A percentile compares a stretch with the other conserved stretches of the same genome.
phyloP scores from a whole-genome alignment of 495 filamentous ascomycete genomes.

The Hamigera avellanea region DNA sequence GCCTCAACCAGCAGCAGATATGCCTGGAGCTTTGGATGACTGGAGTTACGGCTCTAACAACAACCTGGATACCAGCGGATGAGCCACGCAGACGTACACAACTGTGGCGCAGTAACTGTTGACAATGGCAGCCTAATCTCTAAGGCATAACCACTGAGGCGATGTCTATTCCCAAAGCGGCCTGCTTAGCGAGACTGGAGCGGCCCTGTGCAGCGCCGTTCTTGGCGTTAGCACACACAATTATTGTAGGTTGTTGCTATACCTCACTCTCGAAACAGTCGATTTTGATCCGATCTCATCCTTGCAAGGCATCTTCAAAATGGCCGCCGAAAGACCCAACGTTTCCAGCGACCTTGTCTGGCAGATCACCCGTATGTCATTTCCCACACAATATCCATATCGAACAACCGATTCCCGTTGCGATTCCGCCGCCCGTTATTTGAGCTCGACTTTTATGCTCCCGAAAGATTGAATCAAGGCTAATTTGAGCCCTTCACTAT shows the following conservation, averaged over 20 bases:
- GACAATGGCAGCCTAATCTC: constrained; percentile 3
- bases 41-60: not conserved
- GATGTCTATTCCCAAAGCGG: constrained; percentile 26
- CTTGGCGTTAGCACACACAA: constrained; percentile 27
- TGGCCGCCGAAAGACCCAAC: constrained; percentile 41
- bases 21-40: not conserved
- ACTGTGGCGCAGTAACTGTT: not conserved
- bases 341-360: constrained; percentile 83
- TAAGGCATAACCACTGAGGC: constrained; percentile 6
- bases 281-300: constrained; percentile 9
- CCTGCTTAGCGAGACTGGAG: constrained; percentile 30
- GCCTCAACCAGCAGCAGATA: constrained; percentile 1
- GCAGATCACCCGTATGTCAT: constrained; percentile 75
- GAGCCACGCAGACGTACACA: not conserved
- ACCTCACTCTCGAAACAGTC: constrained; percentile 6
- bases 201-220: constrained; percentile 8
- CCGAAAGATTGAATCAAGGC: not conserved
- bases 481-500: constrained; percentile 9
- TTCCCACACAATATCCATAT: constrained; percentile 1
- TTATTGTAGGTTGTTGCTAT: constrained; percentile 6
- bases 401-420: too few species aligned
- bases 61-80: too few species aligned
- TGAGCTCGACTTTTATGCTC: too few species aligned
- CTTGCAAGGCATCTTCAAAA: constrained; percentile 19
- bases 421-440: too few species aligned